phyloP scores from a whole-genome alignment of 352 stramenopile genomes.

The Globisporangium paddicum region DNA sequence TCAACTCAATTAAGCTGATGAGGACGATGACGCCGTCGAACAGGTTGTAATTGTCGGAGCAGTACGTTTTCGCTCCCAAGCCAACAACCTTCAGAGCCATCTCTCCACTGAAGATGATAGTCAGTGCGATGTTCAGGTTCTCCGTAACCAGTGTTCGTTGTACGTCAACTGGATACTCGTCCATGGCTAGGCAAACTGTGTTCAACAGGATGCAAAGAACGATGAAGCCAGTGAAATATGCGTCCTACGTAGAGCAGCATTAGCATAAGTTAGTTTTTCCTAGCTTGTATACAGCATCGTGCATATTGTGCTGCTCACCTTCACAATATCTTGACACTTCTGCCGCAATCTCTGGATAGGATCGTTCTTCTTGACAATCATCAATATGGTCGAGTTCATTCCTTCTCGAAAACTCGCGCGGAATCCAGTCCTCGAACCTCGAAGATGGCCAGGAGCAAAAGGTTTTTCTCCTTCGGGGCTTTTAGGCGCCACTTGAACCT shows the following conservation, averaged over 20 bases:
- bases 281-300: not conserved
- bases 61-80: conserved; percentile 38
- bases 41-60: conserved; percentile 42
- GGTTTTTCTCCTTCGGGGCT: not conserved
- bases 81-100: conserved; percentile 62
- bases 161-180: conserved; percentile 33
- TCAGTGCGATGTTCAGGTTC: conserved; percentile 32
- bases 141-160: conserved; percentile 18
- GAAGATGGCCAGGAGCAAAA: not conserved
- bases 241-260: conserved; percentile 13
- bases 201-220: conserved; percentile 60
- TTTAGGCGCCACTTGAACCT: not conserved
- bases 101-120: conserved; percentile 41
- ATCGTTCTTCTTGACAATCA: conserved; percentile 16
- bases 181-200: conserved; percentile 49
- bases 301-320: conserved; percentile 9
- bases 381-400: conserved; percentile 14
- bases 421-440: conserved; percentile 8
- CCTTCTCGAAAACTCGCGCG: conserved; percentile 9
- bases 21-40: conserved; percentile 59
- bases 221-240: conserved; percentile 29
- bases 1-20: conserved; percentile 40
- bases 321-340: conserved; percentile 16
- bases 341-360: conserved; percentile 13
- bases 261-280: not conserved